A percentile compares a stretch with the other conserved stretches of the same genome.
Conservation (phyloP, 768 basidiomycete species). For the Leccinum pellstonianum region DNA sequence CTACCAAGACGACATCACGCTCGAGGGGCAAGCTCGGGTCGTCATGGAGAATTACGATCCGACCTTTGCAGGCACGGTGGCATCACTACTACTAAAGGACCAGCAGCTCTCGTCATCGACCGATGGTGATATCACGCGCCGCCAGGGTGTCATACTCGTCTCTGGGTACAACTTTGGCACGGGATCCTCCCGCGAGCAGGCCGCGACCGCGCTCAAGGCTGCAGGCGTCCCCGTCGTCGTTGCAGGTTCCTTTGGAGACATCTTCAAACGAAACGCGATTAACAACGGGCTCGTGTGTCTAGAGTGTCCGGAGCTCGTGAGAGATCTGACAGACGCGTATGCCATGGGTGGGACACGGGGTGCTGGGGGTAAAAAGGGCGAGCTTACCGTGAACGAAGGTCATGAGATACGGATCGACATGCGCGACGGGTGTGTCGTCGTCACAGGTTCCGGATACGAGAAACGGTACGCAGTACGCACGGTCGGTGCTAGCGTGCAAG, state of each 20-base stretch:
- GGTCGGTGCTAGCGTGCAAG: slow-evolving; percentile 93
- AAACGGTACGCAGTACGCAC: slow-evolving; percentile 67
- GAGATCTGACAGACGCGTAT: slow-evolving; percentile 74
- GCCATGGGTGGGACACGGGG: slow-evolving; percentile 74
- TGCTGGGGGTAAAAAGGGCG: slow-evolving; percentile 75
- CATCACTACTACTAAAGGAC: slow-evolving; percentile 41
- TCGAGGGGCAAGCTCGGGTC: slow-evolving; percentile 88
- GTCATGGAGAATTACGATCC: slow-evolving; percentile 99
- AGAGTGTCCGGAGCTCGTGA: slow-evolving; percentile 87
- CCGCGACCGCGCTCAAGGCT: slow-evolving; percentile 93
- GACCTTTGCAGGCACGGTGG: slow-evolving; percentile 70
- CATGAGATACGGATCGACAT: slow-evolving; percentile 66
- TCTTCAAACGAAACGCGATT: slow-evolving; percentile 98
- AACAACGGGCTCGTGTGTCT: slow-evolving; percentile 97
- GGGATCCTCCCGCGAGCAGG: slow-evolving; percentile 97
- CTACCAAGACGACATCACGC: slow-evolving; percentile 98
- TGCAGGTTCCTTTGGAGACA: slow-evolving; percentile 98
- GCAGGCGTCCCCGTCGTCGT: slow-evolving; percentile 92
- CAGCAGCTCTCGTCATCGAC: slow-evolving; percentile 17
- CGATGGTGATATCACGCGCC: slow-evolving; percentile 32
- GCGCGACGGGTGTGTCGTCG: slow-evolving; percentile 64
- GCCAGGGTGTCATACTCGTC: slow-evolving; percentile 75
- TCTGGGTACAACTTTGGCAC: slow-evolving; percentile 99
- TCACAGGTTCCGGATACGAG: slow-evolving; percentile 43
- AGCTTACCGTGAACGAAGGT: slow-evolving; percentile 79